These are phyloP conservation scores for Pleurotus tuoliensis DNA, from an alignment of 768 basidiomycete species.

Conservation along the genomic window DNA sequence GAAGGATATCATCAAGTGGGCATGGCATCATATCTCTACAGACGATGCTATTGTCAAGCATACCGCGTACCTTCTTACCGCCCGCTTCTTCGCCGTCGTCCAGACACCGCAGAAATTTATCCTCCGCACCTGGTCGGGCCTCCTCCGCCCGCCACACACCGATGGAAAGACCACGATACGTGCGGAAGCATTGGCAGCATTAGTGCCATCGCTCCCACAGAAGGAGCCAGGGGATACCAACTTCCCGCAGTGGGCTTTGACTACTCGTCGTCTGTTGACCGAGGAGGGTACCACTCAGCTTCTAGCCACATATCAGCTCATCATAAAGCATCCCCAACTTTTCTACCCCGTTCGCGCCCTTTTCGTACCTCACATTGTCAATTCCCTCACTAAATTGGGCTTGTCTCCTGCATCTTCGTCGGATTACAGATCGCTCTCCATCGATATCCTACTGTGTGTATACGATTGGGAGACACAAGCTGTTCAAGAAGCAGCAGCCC, in stretches of 20 bases:
- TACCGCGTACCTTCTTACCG: slow-evolving; percentile 84
- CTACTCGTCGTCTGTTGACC: slow-evolving; percentile 77
- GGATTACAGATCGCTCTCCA: slow-evolving; percentile 82
- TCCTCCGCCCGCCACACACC: slow-evolving; percentile 69
- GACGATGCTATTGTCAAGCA: slow-evolving; percentile 93
- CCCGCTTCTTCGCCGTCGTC: slow-evolving; percentile 87
- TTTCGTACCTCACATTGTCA: slow-evolving; percentile 92
- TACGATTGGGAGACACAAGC: slow-evolving; percentile 89
- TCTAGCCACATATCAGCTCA: slow-evolving; percentile 85
- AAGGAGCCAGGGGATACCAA: slow-evolving; percentile 54
- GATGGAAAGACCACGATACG: slow-evolving; percentile 78
- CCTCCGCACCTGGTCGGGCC: slow-evolving; percentile 83
- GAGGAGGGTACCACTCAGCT: slow-evolving; percentile 77
- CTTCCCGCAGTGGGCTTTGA: slow-evolving; percentile 79
- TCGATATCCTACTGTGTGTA: slow-evolving; percentile 89
- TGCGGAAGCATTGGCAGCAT: slow-evolving; percentile 79
- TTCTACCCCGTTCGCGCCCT: slow-evolving; percentile 92
- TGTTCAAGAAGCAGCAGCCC: slow-evolving; percentile 18
- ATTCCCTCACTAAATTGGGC: slow-evolving; percentile 85
- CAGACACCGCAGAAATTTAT: slow-evolving; percentile 91
- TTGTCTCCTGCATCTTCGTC: slow-evolving; percentile 62
- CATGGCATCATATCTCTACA: slow-evolving; percentile 79
- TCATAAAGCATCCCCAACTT: slow-evolving; percentile 84
- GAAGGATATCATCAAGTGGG: slow-evolving; percentile 91
- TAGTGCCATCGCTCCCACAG: slow-evolving; percentile 78